Percentiles rank a stretch among this genome's conserved stretches.
phyloP scores from a whole-genome alignment of 345 rosid genomes.

The Brassica incana region DNA sequence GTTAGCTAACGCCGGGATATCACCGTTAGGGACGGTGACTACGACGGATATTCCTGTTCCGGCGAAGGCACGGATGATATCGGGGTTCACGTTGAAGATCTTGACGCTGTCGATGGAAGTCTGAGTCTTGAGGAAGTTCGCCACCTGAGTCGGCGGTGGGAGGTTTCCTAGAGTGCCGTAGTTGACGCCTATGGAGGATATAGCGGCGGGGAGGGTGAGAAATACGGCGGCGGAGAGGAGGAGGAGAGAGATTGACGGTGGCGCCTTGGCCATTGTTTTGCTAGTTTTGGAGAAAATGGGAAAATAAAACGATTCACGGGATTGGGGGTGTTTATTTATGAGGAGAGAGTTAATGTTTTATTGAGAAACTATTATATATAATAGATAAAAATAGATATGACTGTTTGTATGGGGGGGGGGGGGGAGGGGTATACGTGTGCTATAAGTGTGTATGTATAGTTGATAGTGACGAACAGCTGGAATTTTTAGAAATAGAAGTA shows the following conservation, averaged over 20 bases:
- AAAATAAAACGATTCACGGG: slow-evolving; percentile 30
- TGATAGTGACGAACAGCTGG: slow-evolving; percentile 24
- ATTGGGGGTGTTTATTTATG: slow-evolving; percentile 18
- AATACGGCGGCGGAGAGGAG: slow-evolving; percentile 35
- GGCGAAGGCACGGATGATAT: slow-evolving; percentile 73
- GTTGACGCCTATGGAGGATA: slow-evolving; percentile 70
- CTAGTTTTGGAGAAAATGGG: background rate
- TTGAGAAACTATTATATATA: slow-evolving; percentile 16
- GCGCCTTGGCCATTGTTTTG: slow-evolving; percentile 30
- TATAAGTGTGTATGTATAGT: slow-evolving; percentile 14
- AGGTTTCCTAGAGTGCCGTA: slow-evolving; percentile 82
- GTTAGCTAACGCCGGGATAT: slow-evolving; percentile 55
- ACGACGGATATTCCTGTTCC: slow-evolving; percentile 56
- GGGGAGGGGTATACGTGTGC: slow-evolving; percentile 15
- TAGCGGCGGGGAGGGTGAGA: slow-evolving; percentile 42
- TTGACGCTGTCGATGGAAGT: slow-evolving; percentile 69
- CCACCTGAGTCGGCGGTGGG: slow-evolving; percentile 69
- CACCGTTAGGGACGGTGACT: slow-evolving; percentile 58
- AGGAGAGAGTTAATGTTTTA: background rate
- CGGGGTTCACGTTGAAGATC: slow-evolving; percentile 65
- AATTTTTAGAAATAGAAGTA: background rate
- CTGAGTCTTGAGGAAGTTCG: slow-evolving; percentile 57
- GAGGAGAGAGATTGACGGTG: slow-evolving; percentile 30
- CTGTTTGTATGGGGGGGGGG: slow-evolving; percentile 7
- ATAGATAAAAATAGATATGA: background rate